Evolutionary conservation across 2,329 filamentous ascomycete genomes (phyloP), one percentile per base, ranked within the genome.

Genomic region (Ilyonectria destructans): DNA sequence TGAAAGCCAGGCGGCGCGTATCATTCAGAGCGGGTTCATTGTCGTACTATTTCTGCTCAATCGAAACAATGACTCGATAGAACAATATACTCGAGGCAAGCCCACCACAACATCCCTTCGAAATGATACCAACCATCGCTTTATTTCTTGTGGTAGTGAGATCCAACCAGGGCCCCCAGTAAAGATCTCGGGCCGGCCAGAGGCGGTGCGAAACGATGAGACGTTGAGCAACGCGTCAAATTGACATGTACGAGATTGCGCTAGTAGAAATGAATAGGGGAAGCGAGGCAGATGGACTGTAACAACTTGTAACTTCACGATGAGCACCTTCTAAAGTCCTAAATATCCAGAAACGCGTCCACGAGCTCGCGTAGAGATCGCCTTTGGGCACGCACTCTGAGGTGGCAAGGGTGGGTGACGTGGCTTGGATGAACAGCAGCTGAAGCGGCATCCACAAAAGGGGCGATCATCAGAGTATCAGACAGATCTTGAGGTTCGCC

Each of bases 1-100:
- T 43, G 33, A 17, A 23, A 26, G 35, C 43, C 31, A 51, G 35
- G 58, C 23, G 58, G 23, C 49, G 43, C 35, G 37, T 45, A 33
- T n/a, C 19, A 45, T 37, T 29, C 31, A 21, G 48, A 35, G 40
- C 15, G 5, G 10, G 10, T 15, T 8, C 4, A 15, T 26, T 29
- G 17, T 43, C 35, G 35, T 45, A 35, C 45, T 46, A 17, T 45
- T 54, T 40, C 57, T 19, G 23, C 26, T 49, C 17, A 13, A 33
- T 29, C 10, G 23, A n/a, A 35, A 26, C 17, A 35, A 19, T 40
- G 23, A 61, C 31, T 10, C 49, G 37, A 52, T 51, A 13, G 12
- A 37, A 3, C 43, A 49, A 61, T 40, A 29, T 37, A 23, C 8
- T n/a, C 29, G 48, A 61, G 35, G 35, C 45, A 45, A 49, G 2